These are phyloP conservation scores for Stemphylium vesicarium DNA, from an alignment of 2,329 filamentous ascomycete species.

Conservation along the genomic window DNA sequence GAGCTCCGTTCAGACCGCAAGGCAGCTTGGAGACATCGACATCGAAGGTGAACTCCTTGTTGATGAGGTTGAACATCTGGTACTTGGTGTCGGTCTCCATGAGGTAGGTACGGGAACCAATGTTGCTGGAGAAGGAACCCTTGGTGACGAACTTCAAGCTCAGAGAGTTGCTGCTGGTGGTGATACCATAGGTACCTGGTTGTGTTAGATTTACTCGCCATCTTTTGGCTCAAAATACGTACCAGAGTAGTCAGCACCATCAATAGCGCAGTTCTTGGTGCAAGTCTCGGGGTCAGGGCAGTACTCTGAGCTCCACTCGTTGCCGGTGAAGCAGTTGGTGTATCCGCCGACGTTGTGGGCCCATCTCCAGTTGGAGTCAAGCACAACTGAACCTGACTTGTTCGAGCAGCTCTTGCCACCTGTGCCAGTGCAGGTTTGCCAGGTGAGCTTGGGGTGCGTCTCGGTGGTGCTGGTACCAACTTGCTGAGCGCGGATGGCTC, in stretches of 20 bases:
- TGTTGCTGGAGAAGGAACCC: constrained; percentile 51
- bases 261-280: constrained; percentile 51
- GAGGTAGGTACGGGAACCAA: constrained; percentile 53
- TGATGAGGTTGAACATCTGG: constrained; percentile 51
- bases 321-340: constrained; percentile 58
- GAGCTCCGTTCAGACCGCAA: constrained; percentile 71
- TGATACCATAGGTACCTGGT: constrained; percentile 56
- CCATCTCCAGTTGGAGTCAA: constrained; percentile 61
- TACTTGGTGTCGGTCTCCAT: constrained; percentile 51
- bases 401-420: constrained; percentile 49
- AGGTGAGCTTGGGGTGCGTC: constrained; percentile 51
- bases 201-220: not conserved
- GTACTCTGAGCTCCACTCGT: constrained; percentile 51
- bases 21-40: constrained; percentile 64
- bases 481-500: constrained; percentile 51
- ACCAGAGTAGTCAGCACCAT: constrained; percentile 52
- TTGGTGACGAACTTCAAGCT: constrained; percentile 65
- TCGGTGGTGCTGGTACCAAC: constrained; percentile 50
- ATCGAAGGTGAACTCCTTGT: constrained; percentile 52
- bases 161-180: constrained; percentile 59
- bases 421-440: constrained; percentile 49
- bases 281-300: constrained; percentile 50
- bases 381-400: constrained; percentile 46
- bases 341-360: constrained; percentile 53
- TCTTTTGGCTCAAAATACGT: constrained; percentile 8